Percentiles rank a stretch among this genome's conserved stretches.
These are phyloP conservation scores for Phyllostachys edulis DNA, from an alignment of 176 grass and related monocot genomes.

Conservation along the genomic window DNA sequence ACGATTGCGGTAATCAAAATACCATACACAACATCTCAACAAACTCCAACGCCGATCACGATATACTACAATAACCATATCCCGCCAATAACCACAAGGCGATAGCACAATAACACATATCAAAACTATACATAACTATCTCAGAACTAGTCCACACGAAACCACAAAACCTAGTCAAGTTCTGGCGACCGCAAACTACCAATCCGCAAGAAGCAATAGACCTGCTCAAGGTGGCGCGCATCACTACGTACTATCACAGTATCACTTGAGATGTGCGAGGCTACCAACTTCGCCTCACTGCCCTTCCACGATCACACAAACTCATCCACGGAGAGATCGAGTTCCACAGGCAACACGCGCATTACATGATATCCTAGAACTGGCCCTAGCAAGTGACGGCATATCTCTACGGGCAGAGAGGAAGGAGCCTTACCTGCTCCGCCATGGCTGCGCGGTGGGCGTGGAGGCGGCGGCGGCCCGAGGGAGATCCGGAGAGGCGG, in stretches of 20 bases:
- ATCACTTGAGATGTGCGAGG: not conserved
- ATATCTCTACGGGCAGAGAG: not conserved
- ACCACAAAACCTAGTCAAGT: not conserved
- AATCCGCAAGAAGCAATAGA: not conserved
- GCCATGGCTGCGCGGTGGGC: constrained; percentile 56
- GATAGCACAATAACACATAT: not conserved
- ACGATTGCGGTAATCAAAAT: not conserved
- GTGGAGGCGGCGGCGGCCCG: constrained; percentile 9
- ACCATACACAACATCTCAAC: not conserved
- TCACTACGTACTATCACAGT: not conserved
- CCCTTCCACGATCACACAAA: not conserved
- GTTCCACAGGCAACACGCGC: not conserved
- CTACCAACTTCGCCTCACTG: not conserved
- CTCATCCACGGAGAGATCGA: not conserved
- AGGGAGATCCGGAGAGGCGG: not conserved
- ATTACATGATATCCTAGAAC: not conserved
- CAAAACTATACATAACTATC: not conserved
- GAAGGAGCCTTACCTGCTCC: constrained; percentile 55
- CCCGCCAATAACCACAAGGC: not conserved
- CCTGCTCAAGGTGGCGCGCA: not conserved
- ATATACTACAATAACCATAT: not conserved
- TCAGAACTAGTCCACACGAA: not conserved
- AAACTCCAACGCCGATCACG: no score
- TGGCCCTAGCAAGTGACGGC: not conserved
- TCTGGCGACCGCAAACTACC: not conserved